Conservation (phyloP, 2,329 filamentous ascomycete genomes). For the Coniochaeta hoffmannii region DNA sequence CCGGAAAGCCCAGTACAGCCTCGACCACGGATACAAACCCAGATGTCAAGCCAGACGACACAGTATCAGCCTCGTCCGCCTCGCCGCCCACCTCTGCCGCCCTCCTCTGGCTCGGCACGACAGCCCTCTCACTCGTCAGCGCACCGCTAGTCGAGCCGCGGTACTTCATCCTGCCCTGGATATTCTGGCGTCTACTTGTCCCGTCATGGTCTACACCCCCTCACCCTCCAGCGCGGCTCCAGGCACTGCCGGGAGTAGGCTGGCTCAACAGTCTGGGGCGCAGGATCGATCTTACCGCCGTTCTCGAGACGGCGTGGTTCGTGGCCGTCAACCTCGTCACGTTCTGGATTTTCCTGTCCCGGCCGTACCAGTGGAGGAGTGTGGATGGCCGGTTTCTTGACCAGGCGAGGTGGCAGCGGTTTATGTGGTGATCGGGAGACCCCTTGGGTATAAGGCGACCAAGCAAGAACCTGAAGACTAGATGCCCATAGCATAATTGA, state of each 20-base stretch:
- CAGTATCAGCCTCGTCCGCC: not conserved
- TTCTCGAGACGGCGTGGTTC: conserved; percentile 63
- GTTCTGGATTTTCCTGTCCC: conserved; percentile 63
- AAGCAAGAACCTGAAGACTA: no score
- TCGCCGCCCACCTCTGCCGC: conserved; percentile 39
- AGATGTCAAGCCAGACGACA: not conserved
- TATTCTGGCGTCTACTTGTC: conserved; percentile 81
- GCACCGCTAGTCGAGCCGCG: conserved; percentile 91
- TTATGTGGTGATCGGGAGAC: conserved; percentile 61
- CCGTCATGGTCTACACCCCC: conserved; percentile 37
- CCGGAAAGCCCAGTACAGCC: not conserved
- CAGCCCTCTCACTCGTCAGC: conserved; percentile 71
- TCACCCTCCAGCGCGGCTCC: not conserved
- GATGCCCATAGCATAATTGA: not conserved
- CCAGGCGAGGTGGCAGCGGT: conserved; percentile 57
- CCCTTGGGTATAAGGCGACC: no score
- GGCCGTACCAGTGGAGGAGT: conserved; percentile 59
- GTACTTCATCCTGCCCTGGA: conserved; percentile 93
- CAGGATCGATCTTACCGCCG: conserved; percentile 38
- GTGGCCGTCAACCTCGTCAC: conserved; percentile 56
- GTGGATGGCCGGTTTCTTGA: conserved; percentile 45
- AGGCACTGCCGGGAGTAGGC: not conserved
- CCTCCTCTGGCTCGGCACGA: conserved; percentile 57
- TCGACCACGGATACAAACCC: not conserved
- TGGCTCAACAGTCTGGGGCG: conserved; percentile 5